Base-by-base conservation (phyloP, 2,329 filamentous ascomycete species). In the Teratosphaeria epicoccoides region DNA sequence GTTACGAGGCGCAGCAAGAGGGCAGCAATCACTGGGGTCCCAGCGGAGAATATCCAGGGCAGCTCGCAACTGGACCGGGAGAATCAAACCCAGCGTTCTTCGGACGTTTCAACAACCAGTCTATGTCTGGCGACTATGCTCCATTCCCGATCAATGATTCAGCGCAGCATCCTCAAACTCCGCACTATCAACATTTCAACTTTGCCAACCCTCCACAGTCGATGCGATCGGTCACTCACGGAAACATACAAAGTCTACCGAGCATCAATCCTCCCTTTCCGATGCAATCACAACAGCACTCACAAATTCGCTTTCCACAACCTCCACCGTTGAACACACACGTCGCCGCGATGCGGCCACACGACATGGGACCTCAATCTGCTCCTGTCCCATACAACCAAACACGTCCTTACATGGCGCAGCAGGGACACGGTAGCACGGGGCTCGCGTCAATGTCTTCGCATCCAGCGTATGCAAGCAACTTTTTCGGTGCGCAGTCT, bases 211-310 rank as follows among this genome's bases (percentile, higher is more conserved):
- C 22, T 17, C n/a, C 17, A 28, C 53, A 51, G 29, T 50, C 51
- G 20, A 26, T 53, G 43, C 54, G 56, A 46, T 57, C 58, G 17
- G 50, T 55, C 44, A 58, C 56, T 6, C 58, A 58, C 44, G 55
- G 55, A 6, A 49, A 57, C 10, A 47, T 58, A 11, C 55, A 57
- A 14, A 24, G 37, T 23, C 22, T 45, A 14, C 49, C 22, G 4
- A 43, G 24, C 47, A 29, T 12, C 23, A 44, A 45, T 14, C 37
- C 46, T 43, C 48, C 11, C 9, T 22, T 28, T 49, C 22, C 33
- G n/a, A 14, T 20, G 24, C 43, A 20, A 10, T 44, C 24, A 45
- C 33, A 24, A 24, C 44, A 24, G 24, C 29, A 43, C 29, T 24
- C 23, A 17, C 37, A 25, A 3, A 44, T 22, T 28, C 51, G 23